phyloP scores from a whole-genome alignment of 495 filamentous ascomycete genomes.

The Hyaloscypha finlandica region DNA sequence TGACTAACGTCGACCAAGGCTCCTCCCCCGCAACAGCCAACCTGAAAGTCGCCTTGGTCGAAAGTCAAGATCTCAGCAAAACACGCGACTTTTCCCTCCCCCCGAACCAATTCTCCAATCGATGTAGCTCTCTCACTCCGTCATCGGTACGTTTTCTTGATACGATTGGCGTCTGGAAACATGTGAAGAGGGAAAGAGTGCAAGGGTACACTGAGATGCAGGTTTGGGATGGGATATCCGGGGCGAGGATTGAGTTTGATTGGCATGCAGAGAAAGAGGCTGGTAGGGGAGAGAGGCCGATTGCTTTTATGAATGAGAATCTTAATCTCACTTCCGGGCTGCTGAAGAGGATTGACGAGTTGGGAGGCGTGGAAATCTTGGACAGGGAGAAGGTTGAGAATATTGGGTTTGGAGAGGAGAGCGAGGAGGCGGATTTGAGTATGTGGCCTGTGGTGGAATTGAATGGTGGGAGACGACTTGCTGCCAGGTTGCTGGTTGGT shows the following conservation, averaged over 20 bases:
- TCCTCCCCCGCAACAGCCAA: conserved; percentile 71
- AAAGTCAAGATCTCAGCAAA: conserved; percentile 78
- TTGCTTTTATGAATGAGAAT: conserved; percentile 98
- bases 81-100: conserved; percentile 64
- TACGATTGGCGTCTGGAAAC: conserved; percentile 84
- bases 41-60: conserved; percentile 85
- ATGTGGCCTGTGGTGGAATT: conserved; percentile 85
- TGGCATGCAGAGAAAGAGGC: conserved; percentile 55
- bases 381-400: conserved; percentile 74
- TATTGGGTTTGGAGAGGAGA: conserved; percentile 73
- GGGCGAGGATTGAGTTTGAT: conserved; percentile 86
- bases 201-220: conserved; percentile 91
- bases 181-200: conserved; percentile 67
- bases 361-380: conserved; percentile 68
- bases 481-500: conserved; percentile 83
- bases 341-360: conserved; percentile 65
- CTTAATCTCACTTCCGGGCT: conserved; percentile 79
- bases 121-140: conserved; percentile 92
- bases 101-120: conserved; percentile 78
- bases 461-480: conserved; percentile 59
- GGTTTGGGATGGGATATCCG: conserved; percentile 95
- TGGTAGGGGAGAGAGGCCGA: conserved; percentile 49
- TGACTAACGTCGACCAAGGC: conserved; percentile 37
- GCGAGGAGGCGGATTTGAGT: conserved; percentile 70
- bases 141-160: conserved; percentile 71